phyloP scores from a whole-genome alignment of 2,329 filamentous ascomycete species.

The Penicillium sp. region DNA sequence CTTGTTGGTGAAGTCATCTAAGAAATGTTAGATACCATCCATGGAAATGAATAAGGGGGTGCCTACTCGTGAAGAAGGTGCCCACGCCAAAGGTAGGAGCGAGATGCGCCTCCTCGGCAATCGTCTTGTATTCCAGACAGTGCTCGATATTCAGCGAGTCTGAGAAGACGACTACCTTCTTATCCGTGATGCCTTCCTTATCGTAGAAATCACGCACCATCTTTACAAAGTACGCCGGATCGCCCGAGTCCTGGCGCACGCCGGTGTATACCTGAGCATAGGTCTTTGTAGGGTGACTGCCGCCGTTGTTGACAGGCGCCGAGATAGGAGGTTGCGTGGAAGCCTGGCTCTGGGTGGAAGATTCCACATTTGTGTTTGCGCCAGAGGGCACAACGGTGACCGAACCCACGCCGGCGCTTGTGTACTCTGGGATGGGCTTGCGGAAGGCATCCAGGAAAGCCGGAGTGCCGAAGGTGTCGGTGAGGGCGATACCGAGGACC shows the following conservation, averaged over 20 bases:
- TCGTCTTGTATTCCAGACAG: slow-evolving; percentile 82
- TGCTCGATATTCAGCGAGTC: slow-evolving; percentile 89
- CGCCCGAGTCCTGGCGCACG: slow-evolving; percentile 84
- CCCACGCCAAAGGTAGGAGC: slow-evolving; percentile 88
- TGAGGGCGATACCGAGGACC: slow-evolving; percentile 82
- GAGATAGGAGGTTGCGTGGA: slow-evolving; percentile 43
- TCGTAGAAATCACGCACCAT: slow-evolving; percentile 79
- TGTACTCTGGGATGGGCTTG: slow-evolving; percentile 51
- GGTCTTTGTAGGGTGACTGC: slow-evolving; percentile 49
- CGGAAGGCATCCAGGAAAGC: slow-evolving; percentile 83
- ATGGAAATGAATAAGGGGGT: background rate
- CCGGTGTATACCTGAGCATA: slow-evolving; percentile 81
- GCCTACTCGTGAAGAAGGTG: slow-evolving; percentile 79
- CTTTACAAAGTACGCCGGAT: slow-evolving; percentile 74
- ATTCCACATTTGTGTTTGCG: slow-evolving; percentile 41
- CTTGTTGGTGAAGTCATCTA: slow-evolving; percentile 74
- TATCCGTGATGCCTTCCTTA: slow-evolving; percentile 65
- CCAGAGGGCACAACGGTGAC: slow-evolving; percentile 40
- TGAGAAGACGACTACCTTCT: slow-evolving; percentile 90
- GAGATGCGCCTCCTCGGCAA: slow-evolving; percentile 75
- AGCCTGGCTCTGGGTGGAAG: slow-evolving; percentile 36
- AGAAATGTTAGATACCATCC: background rate
- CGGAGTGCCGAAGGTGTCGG: slow-evolving; percentile 92
- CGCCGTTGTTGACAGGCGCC: slow-evolving; percentile 34
- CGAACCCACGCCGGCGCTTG: slow-evolving; percentile 33